A percentile compares a stretch with the other conserved stretches of the same genome.
Evolutionary conservation across 2,329 filamentous ascomycete genomes (phyloP).

Genomic region (Zelopaecilomyces penicillatus): DNA sequence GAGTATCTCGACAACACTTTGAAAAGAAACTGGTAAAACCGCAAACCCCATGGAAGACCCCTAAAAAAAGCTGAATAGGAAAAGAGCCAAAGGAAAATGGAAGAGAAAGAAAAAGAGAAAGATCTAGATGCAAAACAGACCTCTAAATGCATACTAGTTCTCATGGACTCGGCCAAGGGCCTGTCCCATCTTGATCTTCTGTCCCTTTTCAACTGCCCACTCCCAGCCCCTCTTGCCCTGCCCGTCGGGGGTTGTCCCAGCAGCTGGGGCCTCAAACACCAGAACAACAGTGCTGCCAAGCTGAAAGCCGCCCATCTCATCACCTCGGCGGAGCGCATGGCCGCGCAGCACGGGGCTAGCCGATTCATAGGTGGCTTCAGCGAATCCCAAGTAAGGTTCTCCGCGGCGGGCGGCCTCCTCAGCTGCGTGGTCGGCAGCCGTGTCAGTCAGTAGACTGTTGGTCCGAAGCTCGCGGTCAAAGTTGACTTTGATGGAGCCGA

Average conservation of each 20-base stretch:
- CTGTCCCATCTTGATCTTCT: constrained; percentile 83
- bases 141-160: constrained; percentile 17
- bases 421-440: constrained; percentile 77
- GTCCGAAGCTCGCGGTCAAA: constrained; percentile 92
- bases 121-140: no score
- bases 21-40: no score
- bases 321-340: constrained; percentile 74
- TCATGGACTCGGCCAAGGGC: constrained; percentile 68
- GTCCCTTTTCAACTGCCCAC: constrained; percentile 82
- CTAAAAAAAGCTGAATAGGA: no score
- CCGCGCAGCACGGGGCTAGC: constrained; percentile 74
- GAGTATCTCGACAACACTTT: no score
- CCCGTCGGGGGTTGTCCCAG: constrained; percentile 45
- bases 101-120: no score
- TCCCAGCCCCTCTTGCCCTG: constrained; percentile 62
- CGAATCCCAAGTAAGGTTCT: constrained; percentile 81
- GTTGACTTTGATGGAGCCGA: constrained; percentile 93
- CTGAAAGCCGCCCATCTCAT: constrained; percentile 98
- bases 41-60: no score
- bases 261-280: constrained; percentile 80
- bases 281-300: constrained; percentile 90
- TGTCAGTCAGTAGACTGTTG: constrained; percentile 88
- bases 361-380: constrained; percentile 78
- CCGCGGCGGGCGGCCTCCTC: constrained; percentile 67
- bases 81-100: no score